Evolutionary conservation across 306 rosid genomes (phyloP).

Genomic region (Corylus americana): DNA sequence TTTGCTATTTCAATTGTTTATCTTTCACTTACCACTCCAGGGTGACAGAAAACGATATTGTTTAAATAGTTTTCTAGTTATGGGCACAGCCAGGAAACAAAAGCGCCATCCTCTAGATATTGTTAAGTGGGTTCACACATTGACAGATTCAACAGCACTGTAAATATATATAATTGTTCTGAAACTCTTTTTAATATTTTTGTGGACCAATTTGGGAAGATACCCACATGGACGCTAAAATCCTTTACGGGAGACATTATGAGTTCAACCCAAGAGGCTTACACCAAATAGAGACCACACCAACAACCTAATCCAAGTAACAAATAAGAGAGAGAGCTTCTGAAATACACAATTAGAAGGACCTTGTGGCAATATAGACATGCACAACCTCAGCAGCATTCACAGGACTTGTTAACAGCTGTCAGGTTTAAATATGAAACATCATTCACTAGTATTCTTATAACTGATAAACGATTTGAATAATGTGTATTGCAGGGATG

Average conservation of each 20-base stretch:
- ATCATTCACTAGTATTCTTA: slow-evolving; percentile 1
- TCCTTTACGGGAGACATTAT: background rate
- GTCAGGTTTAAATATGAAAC: background rate
- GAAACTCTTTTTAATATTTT: background rate
- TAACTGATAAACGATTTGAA: slow-evolving; percentile 13
- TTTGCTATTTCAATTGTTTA: background rate
- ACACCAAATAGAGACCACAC: background rate
- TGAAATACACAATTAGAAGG: background rate
- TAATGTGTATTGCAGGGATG: slow-evolving; percentile 64
- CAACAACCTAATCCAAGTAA: background rate
- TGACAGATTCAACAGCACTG: background rate
- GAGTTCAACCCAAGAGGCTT: background rate
- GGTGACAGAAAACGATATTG: background rate
- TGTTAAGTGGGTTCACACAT: background rate
- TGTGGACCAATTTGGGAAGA: background rate
- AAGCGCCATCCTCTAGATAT: slow-evolving; percentile 2
- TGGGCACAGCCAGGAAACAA: slow-evolving; percentile 1
- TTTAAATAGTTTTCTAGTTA: background rate
- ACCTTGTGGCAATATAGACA: background rate
- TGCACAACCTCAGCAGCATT: background rate
- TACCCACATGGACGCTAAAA: background rate
- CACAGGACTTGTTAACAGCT: background rate
- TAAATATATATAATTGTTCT: background rate
- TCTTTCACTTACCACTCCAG: background rate
- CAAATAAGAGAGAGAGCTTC: background rate